These are phyloP conservation scores for Cercospora sp. DNA, from an alignment of 2,329 filamentous ascomycete genomes.

Conservation along the genomic window DNA sequence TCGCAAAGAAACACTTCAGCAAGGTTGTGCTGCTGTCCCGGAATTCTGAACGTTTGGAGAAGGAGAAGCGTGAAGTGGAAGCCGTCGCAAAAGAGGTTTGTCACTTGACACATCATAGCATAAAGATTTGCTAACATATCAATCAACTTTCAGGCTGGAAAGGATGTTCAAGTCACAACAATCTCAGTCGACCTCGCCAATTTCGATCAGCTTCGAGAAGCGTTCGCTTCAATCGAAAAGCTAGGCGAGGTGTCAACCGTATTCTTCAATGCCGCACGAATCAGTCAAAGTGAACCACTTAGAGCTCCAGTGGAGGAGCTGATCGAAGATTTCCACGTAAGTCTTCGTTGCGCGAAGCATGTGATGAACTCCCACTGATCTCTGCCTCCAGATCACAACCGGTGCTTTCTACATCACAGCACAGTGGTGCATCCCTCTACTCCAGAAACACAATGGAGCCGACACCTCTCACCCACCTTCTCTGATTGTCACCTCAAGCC, in stretches of 20 bases:
- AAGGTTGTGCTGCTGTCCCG: conserved; percentile 22
- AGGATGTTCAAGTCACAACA: conserved; percentile 7
- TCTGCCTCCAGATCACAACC: conserved; percentile 3
- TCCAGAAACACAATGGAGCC: background rate
- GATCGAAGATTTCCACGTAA: conserved; percentile 21
- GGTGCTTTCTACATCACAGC: conserved; percentile 19
- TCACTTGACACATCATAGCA: background rate
- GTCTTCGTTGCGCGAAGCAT: background rate
- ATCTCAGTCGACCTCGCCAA: conserved; percentile 17
- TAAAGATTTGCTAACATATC: background rate
- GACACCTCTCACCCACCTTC: background rate
- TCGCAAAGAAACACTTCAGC: conserved; percentile 16
- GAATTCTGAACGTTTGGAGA: conserved; percentile 19
- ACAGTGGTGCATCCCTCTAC: conserved; percentile 18
- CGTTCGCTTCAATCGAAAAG: conserved; percentile 13
- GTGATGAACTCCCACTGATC: background rate
- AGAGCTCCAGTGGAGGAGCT: conserved; percentile 18
- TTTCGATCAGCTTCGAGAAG: conserved; percentile 13
- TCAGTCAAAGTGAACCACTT: conserved; percentile 15
- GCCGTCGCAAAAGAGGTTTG: background rate
- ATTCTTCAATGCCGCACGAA: conserved; percentile 23
- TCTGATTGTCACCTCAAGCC: conserved; percentile 19
- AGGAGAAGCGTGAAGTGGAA: conserved; percentile 15
- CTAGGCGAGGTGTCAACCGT: conserved; percentile 20
- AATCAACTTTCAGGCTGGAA: background rate